Conservation (phyloP, 2,329 filamentous ascomycete species). For the Cercospora brassicicola region DNA sequence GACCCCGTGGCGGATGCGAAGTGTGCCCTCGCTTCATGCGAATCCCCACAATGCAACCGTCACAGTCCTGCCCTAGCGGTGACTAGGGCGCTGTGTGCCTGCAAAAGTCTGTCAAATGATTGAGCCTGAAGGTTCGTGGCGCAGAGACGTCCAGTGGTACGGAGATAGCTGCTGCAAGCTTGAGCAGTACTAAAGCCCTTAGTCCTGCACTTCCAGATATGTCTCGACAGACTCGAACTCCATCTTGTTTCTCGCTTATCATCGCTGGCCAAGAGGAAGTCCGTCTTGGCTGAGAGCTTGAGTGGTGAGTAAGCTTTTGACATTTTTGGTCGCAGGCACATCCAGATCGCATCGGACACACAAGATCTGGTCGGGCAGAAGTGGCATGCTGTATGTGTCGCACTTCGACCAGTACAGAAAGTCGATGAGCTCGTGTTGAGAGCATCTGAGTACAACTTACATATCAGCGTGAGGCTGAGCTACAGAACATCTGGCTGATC, state of each 20-base stretch:
- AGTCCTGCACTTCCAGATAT: background rate
- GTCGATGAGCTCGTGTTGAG: background rate
- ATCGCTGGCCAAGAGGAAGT: conserved; percentile 1
- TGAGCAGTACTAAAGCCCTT: conserved; percentile 8
- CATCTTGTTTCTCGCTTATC: background rate
- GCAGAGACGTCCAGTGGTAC: background rate
- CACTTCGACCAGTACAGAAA: background rate
- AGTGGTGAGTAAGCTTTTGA: conserved; percentile 19
- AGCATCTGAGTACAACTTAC: background rate
- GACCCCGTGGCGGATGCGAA: conserved; percentile 5
- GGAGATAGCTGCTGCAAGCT: background rate
- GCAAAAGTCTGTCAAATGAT: conserved; percentile 9
- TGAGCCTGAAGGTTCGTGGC: conserved; percentile 2
- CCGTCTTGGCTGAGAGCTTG: conserved; percentile 15
- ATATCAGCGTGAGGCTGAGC: background rate
- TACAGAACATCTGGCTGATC: background rate
- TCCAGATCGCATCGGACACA: background rate
- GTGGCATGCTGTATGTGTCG: background rate
- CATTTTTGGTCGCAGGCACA: background rate
- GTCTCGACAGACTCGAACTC: background rate
- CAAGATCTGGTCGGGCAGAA: background rate
- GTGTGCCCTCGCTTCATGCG: background rate
- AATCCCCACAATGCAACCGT: background rate
- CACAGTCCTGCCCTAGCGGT: background rate
- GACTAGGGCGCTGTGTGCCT: background rate